Evolutionary conservation across 2,329 filamentous ascomycete genomes (phyloP), one percentile per base, ranked within the genome.

Genomic region (Arthrobotrys musiformis): DNA sequence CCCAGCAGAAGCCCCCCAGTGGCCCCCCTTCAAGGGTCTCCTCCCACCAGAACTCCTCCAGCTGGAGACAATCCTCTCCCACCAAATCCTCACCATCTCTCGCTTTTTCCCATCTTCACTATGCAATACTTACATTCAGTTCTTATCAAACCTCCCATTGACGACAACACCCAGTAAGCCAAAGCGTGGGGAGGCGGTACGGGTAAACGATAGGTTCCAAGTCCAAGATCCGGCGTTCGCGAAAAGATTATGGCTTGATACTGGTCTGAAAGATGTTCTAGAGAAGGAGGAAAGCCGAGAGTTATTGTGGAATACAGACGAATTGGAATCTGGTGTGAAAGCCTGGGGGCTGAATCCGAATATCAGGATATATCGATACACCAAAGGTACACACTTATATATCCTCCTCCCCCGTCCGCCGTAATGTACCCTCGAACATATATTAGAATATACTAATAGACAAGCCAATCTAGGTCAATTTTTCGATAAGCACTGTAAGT

Each of bases 161-260:
- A 88, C 87, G 50, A 96, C 93, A 0, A 97, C 93, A 0, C 93
- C 93, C 0, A 89, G 89, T 0, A 90, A 89, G 77, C 93, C 93
- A 0, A 94, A 92, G 83, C 90, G 89, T 78, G 93, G 92, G 56
- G 90, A 95, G 68, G 93, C 93, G 0, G 87, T 93, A 6, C 88
- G 94, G 37, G 92, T 97, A 54, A 97, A 97, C 82, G 94, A 97
- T 82, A 89, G 94, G 9, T 97, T 91, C 81, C 93, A 97, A 84
- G 85, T 97, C 19, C 86, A 93, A 28, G 94, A 97, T 84, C 84
- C 88, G 28, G 83, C 79, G 0, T 97, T 97, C 83, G 92, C 94
- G 0, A 86, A 89, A 80, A 86, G 87, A 67, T 83, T 97, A 13
- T 98, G 94, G 93, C 86, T 87, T 50, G 87, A 89, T 78, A 97